These are phyloP conservation scores for Pseudocercospora fijiensis DNA, from an alignment of 2,329 filamentous ascomycete genomes.

Conservation along the genomic window DNA sequence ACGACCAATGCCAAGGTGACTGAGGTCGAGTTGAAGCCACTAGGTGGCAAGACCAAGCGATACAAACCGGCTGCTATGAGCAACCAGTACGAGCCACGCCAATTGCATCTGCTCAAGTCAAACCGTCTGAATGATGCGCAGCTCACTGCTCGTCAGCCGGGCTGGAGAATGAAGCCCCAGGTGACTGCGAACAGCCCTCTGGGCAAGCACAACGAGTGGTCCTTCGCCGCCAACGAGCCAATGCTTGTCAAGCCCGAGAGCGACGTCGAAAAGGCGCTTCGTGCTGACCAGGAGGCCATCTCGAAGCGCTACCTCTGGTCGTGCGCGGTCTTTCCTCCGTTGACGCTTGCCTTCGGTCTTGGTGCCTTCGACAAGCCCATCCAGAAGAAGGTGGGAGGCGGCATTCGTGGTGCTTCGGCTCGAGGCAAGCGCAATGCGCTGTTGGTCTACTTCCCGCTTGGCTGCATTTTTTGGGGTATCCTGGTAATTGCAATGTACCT, in stretches of 20 bases:
- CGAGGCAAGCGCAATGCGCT: slow-evolving; percentile 28
- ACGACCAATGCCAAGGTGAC: slow-evolving; percentile 7
- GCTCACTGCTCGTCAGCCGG: slow-evolving; percentile 12
- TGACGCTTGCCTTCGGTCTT: slow-evolving; percentile 27
- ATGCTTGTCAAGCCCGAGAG: slow-evolving; percentile 16
- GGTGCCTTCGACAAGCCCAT: slow-evolving; percentile 29
- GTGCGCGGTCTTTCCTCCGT: slow-evolving; percentile 23
- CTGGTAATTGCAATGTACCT: slow-evolving; percentile 9
- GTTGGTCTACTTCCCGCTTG: slow-evolving; percentile 24
- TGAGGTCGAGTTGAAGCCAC: slow-evolving; percentile 16
- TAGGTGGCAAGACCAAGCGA: slow-evolving; percentile 13
- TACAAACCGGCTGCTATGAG: slow-evolving; percentile 13
- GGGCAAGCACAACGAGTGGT: slow-evolving; percentile 14
- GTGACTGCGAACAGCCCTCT: slow-evolving; percentile 6
- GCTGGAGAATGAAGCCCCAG: slow-evolving; percentile 16
- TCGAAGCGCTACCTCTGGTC: slow-evolving; percentile 17
- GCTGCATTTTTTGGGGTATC: slow-evolving; percentile 14
- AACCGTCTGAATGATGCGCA: slow-evolving; percentile 18
- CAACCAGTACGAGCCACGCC: slow-evolving; percentile 20
- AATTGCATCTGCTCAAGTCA: slow-evolving; percentile 19
- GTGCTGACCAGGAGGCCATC: slow-evolving; percentile 24
- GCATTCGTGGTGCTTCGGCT: slow-evolving; percentile 25
- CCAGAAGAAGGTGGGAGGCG: slow-evolving; percentile 19
- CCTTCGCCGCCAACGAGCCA: slow-evolving; percentile 13
- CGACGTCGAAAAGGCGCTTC: slow-evolving; percentile 4